Base-by-base conservation (phyloP, 306 rosid species). In the Malus sylvestris region DNA sequence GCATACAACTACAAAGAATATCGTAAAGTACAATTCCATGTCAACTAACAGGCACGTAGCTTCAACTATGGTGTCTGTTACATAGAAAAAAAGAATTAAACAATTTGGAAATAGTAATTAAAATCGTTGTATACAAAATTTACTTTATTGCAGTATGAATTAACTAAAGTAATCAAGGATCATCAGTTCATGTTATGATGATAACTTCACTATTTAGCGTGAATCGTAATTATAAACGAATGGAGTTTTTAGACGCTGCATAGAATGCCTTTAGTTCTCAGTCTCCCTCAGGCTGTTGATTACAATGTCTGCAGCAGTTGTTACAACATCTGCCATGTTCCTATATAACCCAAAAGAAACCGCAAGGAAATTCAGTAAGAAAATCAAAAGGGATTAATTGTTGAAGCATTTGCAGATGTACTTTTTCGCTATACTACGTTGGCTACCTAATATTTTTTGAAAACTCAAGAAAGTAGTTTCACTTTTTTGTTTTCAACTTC, bases 251-350 rank as follows among this genome's bases (percentile, higher is more conserved):
- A 76, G 78, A 29, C 53, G 71, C 70, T 65, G 76, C 80, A 63
- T 16, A 22, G 78, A 74, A 40, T 49, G 66, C 74, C 79, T 80
- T 77, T 88, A 91, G 19, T 88, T 75, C 82, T 91, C 83, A 51
- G 86, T 84, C 84, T 93, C 93, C 18, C 83, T 68, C 96, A 93
- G 77, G 80, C 78, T 89, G 42, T 77, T 81, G 65, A 91, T 82
- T 74, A 91, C 79, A 46, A 84, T 82, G 19, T 93, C 86, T 42
- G 91, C 83, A 79, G 96, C 86, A 69, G 53, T 80, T 35, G 81
- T 79, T 42, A 93, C 91, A 14, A 93, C 83, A 18, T 93, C 93
- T 4, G 96, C 81, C 55, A 89, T 70, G 83, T 86, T 91, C 86
- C 98, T 93, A 77, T 69, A 79, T 58, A 72, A 63, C 53, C 1